phyloP scores from a whole-genome alignment of 2,329 filamentous ascomycete genomes.

The Beauveria sp. region DNA sequence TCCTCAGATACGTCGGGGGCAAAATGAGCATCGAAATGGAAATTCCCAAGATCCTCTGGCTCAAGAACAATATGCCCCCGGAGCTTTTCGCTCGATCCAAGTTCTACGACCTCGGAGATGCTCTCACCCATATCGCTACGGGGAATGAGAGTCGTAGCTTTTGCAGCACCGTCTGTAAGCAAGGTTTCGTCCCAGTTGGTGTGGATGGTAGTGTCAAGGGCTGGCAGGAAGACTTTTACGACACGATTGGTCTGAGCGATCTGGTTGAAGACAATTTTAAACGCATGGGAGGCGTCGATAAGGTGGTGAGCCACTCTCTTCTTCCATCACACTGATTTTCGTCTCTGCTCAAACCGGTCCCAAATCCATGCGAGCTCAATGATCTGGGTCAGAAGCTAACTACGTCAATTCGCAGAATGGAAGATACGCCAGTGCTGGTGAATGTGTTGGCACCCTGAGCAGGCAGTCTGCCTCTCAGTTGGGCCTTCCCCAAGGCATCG shows the following conservation, averaged over 20 bases:
- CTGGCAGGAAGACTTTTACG: conserved; percentile 94
- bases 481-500: conserved; percentile 77
- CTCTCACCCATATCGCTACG: conserved; percentile 87
- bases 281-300: conserved; percentile 88
- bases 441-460: conserved; percentile 78
- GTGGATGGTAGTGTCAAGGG: conserved; percentile 96
- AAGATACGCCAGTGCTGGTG: conserved; percentile 82
- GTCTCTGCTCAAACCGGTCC: not conserved
- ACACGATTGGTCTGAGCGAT: conserved; percentile 77
- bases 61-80: conserved; percentile 95
- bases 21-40: conserved; percentile 99
- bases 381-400: not conserved
- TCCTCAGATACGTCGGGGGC: conserved; percentile 91
- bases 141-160: conserved; percentile 87
- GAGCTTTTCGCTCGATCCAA: conserved; percentile 89
- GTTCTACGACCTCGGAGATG: conserved; percentile 92
- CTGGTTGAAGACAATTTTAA: conserved; percentile 80
- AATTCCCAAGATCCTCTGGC: conserved; percentile 94
- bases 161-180: conserved; percentile 95
- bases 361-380: not conserved
- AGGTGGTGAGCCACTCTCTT: conserved; percentile 68
- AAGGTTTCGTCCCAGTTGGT: conserved; percentile 92
- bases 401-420: conserved; percentile 59
- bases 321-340: not conserved
- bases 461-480: conserved; percentile 77